Conservation (phyloP, 148 eudicot species). For the Drosera capensis region DNA sequence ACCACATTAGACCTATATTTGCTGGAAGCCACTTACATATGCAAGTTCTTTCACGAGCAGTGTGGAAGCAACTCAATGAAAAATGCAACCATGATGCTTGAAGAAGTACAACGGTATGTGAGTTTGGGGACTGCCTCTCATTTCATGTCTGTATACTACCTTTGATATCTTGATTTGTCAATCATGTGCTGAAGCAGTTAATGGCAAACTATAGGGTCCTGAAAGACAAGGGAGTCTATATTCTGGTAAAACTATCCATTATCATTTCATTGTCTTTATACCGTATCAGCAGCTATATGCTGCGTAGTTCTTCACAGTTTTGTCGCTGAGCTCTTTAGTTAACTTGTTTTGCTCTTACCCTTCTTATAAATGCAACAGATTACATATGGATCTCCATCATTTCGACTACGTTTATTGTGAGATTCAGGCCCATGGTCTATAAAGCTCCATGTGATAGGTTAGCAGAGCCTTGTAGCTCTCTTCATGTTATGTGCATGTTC, state of each 20-base stretch:
- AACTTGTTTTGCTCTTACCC: not conserved
- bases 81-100: slow-evolving; percentile 70
- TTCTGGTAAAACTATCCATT: slow-evolving; percentile 47
- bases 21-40: slow-evolving; percentile 3
- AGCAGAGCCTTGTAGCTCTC: slow-evolving; percentile 4
- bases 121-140: not conserved
- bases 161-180: slow-evolving; percentile 34
- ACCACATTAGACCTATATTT: slow-evolving; percentile 2
- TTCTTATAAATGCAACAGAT: slow-evolving; percentile 30
- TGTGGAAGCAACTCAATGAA: slow-evolving; percentile 58
- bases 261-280: slow-evolving; percentile 2
- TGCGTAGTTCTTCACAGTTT: not conserved
- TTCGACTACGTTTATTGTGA: slow-evolving; percentile 46
- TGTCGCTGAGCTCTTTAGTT: not conserved
- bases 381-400: slow-evolving; percentile 78
- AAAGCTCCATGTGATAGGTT: slow-evolving; percentile 80
- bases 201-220: slow-evolving; percentile 93
- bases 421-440: slow-evolving; percentile 39
- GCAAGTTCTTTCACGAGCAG: slow-evolving; percentile 24
- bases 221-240: slow-evolving; percentile 74
- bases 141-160: slow-evolving; percentile 2
- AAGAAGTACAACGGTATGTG: slow-evolving; percentile 65
- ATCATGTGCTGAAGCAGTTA: slow-evolving; percentile 68
- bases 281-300: not conserved
- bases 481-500: not conserved